Conservation (phyloP, 75 land plant genomes). For the Cryptomeria japonica region DNA sequence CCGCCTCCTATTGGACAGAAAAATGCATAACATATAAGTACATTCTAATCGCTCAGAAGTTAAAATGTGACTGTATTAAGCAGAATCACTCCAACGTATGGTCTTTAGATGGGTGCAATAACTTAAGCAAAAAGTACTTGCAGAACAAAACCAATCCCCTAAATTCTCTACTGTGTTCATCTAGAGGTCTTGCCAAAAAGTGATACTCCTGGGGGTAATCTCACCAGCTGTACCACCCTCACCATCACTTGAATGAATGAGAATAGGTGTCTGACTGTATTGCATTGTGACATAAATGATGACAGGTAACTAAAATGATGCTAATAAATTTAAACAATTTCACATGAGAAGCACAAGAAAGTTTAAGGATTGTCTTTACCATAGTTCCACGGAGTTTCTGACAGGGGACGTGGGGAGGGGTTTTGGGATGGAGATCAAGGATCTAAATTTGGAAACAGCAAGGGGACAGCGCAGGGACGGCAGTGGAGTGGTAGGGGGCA, state of each 20-base stretch:
- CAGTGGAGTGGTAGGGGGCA: no score
- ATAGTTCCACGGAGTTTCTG: no score
- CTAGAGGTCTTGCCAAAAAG: neutral
- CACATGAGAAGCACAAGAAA: neutral
- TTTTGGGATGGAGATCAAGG: no score
- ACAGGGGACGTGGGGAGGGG: no score
- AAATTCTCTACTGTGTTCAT: neutral
- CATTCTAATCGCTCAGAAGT: neutral
- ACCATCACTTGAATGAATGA: neutral
- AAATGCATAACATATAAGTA: neutral
- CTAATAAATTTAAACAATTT: neutral
- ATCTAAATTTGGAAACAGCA: no score
- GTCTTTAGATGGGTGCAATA: neutral
- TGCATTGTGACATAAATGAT: neutral
- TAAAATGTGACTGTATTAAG: neutral
- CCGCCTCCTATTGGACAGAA: constrained; percentile 34
- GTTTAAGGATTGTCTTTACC: neutral
- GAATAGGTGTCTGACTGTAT: neutral
- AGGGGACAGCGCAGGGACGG: no score
- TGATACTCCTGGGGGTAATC: neutral
- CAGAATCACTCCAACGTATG: neutral
- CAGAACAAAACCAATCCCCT: neutral
- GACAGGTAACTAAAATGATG: neutral
- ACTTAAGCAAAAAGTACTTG: neutral
- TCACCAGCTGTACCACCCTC: neutral